phyloP scores from a whole-genome alignment of 2,329 filamentous ascomycete species.

The Calonectria fujianensis region DNA sequence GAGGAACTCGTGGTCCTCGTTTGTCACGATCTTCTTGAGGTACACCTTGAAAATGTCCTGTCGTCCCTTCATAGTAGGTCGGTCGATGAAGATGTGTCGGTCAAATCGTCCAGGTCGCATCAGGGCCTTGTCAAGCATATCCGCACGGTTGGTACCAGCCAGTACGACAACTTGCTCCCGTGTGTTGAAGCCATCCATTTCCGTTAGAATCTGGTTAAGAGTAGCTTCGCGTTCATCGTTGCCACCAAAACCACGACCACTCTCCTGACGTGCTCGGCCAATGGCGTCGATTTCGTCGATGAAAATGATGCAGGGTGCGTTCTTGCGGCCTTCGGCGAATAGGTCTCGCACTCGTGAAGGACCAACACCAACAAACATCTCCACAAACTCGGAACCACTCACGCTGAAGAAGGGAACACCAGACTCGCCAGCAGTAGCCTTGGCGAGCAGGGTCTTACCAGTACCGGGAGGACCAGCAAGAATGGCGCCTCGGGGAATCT shows the following conservation, averaged over 20 bases:
- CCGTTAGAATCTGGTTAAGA: slow-evolving; percentile 97
- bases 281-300: slow-evolving; percentile 99
- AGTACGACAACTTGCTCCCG: slow-evolving; percentile 96
- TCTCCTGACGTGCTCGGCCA: slow-evolving; percentile 90
- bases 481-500: slow-evolving; percentile 97
- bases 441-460: slow-evolving; percentile 97
- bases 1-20: slow-evolving; percentile 90
- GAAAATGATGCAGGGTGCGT: slow-evolving; percentile 98
- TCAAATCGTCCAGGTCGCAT: slow-evolving; percentile 99
- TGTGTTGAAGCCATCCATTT: slow-evolving; percentile 99
- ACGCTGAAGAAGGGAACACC: slow-evolving; percentile 98
- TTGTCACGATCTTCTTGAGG: slow-evolving; percentile 93
- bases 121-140: slow-evolving; percentile 94
- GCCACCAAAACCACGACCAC: slow-evolving; percentile 82
- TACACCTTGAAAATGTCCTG: slow-evolving; percentile 98
- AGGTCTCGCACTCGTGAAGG: slow-evolving; percentile 95
- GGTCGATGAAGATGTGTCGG: slow-evolving; percentile 95
- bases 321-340: slow-evolving; percentile 95
- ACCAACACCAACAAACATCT: slow-evolving; percentile 99
- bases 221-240: slow-evolving; percentile 98
- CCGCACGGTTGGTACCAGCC: slow-evolving; percentile 95
- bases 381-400: slow-evolving; percentile 98
- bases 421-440: slow-evolving; percentile 97
- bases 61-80: slow-evolving; percentile 96
- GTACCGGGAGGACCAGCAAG: slow-evolving; percentile 98